These are phyloP conservation scores for Acanthamoeba sp. DNA, from an alignment of 208 protist species.

Conservation along the genomic window DNA sequence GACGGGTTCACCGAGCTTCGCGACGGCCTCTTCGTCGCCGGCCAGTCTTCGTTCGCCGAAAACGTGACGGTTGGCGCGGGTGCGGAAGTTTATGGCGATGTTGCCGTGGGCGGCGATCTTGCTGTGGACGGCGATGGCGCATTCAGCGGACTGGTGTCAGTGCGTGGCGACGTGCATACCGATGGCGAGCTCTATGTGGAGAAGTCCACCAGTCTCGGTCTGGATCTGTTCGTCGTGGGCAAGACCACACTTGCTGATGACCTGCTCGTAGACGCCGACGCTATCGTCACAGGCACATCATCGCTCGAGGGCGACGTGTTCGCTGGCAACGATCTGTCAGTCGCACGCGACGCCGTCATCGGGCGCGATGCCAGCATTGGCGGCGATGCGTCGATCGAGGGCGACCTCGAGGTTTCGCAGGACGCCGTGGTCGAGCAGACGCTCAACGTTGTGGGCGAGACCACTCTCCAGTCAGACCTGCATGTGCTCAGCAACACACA, in stretches of 20 bases:
- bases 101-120: not conserved
- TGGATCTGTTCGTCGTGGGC: not conserved
- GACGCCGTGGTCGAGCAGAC: too few relatives aligned
- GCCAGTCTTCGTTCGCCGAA: conserved; percentile 28
- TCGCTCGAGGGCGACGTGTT: not conserved
- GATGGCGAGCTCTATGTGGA: not conserved
- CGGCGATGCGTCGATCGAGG: not conserved
- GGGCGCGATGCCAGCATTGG: not conserved
- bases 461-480: not conserved
- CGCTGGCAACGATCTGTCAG: not conserved
- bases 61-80: not conserved
- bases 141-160: not conserved
- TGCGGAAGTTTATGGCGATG: too few relatives aligned
- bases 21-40: conserved; percentile 15
- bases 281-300: not conserved
- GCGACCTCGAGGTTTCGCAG: not conserved
- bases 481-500: not conserved
- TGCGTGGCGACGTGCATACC: not conserved
- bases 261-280: not conserved
- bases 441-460: not conserved
- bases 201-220: not conserved
- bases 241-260: not conserved
- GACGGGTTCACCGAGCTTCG: conserved; percentile 50
- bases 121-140: not conserved
- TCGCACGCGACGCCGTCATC: not conserved